Evolutionary conservation across 2,329 filamentous ascomycete genomes (phyloP), one percentile per base, ranked within the genome.

Genomic region (Rhinocladiella similis): DNA sequence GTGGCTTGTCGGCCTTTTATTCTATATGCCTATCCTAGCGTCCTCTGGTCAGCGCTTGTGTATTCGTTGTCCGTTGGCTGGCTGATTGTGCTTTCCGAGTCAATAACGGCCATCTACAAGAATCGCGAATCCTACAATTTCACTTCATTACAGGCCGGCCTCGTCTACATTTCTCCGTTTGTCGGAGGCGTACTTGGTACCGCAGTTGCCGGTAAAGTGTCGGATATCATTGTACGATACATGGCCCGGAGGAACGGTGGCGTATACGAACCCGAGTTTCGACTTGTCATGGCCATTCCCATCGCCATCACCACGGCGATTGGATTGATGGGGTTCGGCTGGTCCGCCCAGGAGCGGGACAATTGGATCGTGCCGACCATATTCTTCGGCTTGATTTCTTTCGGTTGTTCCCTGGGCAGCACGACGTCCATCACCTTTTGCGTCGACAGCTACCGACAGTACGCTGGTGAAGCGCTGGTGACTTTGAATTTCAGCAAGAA

Each of bases 401-500:
- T 97, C 68, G 94, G 93, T 1, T 97, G 93, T 73, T 89, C 89
- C 2, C 79, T 97, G 1, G 93, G 91, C 0, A 91, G 88, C 25
- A 97, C 93, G 0, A 97, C 92, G 0, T 82, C 90, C 18, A 96
- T 97, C 67, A 97, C 93, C 0, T 97, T 96, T 67, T 91, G 89
- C 53, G 91, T 97, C 6, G 93, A 97, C 73, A 91, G 87, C 63
- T 97, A 97, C 72, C 82, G 92, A 10, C 88, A 95, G 67, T 97
- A 96, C 72, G 93, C 93, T 0, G 92, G 91, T 18, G 93, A 97
- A 73, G 92, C 93, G 2, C 80, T 97, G 33, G 94, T 97, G 13
- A 97, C 93, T 18, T 78, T 97, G 64, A 97, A 97, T 68, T 94
- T 97, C 68, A 86, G 85, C 74, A 97, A 97, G 79, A 97, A 97